Evolutionary conservation across 2,329 filamentous ascomycete genomes (phyloP), one percentile per base, ranked within the genome.

Genomic region (Neopestalotiopsis sp.): DNA sequence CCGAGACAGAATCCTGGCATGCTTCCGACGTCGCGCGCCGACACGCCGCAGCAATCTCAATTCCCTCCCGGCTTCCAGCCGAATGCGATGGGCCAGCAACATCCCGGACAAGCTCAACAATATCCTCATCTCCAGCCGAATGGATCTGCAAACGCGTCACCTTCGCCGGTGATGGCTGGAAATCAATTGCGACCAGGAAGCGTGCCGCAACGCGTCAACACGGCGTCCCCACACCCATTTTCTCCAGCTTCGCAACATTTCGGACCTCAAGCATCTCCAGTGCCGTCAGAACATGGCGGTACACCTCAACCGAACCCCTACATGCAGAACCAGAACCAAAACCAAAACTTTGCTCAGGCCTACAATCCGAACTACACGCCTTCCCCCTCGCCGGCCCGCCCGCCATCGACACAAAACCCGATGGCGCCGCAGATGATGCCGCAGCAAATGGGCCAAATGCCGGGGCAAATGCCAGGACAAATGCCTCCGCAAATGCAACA

Each of bases 201-300:
- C 75, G 90, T 92, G 14, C 91, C 91, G 53, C 93, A 94, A 78
- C 87, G 94, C 76, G 94, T 98, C 80, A 92, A 94, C 73, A 98
- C 95, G 61, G 92, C 94, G 58, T 98, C 96, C 40, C 95, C 96
- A 3, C 95, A 96, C 80, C 94, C 94, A 1, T 97, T 97, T 79
- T 95, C 93, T 1, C 92, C 93, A 17, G 90, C 91, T 68, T 87
- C 88, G 40, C 91, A 92, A 74, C 92, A 92, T 76, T 93, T 94
- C 75, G 88, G 86, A 49, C 81, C 88, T 17, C 92, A 95, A 76
- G 87, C 91, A 70, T 96, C 94, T 2, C 93, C 94, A 12, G 89
- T 92, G 17, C 90, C 92, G 5, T 92, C 92, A 30, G 93, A 96
- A 71, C 91, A 94, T 74, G 87, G 86, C 34, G 89, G 90, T 68